These are phyloP conservation scores for Rhodotorula taiwanensis DNA, from an alignment of 768 basidiomycete species.

Conservation along the genomic window DNA sequence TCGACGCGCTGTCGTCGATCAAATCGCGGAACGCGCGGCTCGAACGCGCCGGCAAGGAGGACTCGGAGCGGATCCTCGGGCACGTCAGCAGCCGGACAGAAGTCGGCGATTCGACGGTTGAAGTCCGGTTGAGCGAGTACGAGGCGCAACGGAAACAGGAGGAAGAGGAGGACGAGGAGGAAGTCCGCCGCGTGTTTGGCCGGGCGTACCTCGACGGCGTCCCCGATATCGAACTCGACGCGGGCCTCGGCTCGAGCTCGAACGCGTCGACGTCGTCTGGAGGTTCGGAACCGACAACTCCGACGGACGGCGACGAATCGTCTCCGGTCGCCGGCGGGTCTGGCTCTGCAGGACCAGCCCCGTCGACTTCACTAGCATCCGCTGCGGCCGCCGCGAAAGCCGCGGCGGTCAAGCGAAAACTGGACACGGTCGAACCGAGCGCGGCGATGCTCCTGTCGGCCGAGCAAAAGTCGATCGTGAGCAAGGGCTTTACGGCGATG, in stretches of 20 bases:
- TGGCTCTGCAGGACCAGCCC: slow-evolving; percentile 23
- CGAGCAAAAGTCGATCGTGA: slow-evolving; percentile 57
- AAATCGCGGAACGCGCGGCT: slow-evolving; percentile 78
- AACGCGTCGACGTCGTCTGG: slow-evolving; percentile 38
- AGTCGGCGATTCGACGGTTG: slow-evolving; percentile 52
- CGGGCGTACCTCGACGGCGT: slow-evolving; percentile 51
- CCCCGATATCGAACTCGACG: slow-evolving; percentile 36
- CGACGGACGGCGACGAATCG: slow-evolving; percentile 41
- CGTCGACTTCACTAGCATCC: background rate
- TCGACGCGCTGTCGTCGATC: slow-evolving; percentile 91
- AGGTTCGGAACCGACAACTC: slow-evolving; percentile 37
- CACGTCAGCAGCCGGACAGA: slow-evolving; percentile 53
- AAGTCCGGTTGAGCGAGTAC: slow-evolving; percentile 59
- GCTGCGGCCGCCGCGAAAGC: slow-evolving; percentile 14
- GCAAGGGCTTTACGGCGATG: slow-evolving; percentile 49
- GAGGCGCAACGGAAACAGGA: slow-evolving; percentile 54
- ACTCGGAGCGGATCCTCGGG: slow-evolving; percentile 61
- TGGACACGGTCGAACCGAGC: slow-evolving; percentile 68
- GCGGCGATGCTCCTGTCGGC: slow-evolving; percentile 63
- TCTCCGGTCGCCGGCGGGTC: slow-evolving; percentile 39
- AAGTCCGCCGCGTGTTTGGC: slow-evolving; percentile 80
- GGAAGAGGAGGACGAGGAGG: slow-evolving; percentile 85
- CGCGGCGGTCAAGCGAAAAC: slow-evolving; percentile 62
- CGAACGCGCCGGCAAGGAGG: slow-evolving; percentile 57
- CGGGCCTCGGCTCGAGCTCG: slow-evolving; percentile 3